A percentile compares a stretch with the other conserved stretches of the same genome.
These are phyloP conservation scores for Posidonia australis DNA, from an alignment of 106 monocot species.

Conservation along the genomic window DNA sequence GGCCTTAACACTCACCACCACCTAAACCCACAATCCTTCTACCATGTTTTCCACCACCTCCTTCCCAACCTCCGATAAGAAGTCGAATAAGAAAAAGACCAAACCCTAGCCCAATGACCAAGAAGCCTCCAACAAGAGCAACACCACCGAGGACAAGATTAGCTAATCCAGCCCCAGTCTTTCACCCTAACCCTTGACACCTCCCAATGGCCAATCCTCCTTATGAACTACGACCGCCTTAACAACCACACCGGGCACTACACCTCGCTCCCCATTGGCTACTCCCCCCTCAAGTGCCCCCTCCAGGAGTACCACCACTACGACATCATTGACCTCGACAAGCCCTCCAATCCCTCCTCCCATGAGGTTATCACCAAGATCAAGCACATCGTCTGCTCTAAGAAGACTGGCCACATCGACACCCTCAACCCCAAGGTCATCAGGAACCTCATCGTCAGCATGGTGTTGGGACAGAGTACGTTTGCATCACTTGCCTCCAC, in stretches of 20 bases:
- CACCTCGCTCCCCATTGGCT: conserved; percentile 75
- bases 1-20: not conserved
- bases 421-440: conserved; percentile 96
- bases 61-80: conserved; percentile 7
- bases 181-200: conserved; percentile 55
- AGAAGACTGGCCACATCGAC: conserved; percentile 90
- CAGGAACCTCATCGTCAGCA: conserved; percentile 95
- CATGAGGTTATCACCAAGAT: conserved; percentile 97
- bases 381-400: conserved; percentile 65
- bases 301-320: conserved; percentile 57
- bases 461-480: conserved; percentile 95
- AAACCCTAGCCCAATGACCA: not conserved
- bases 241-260: conserved; percentile 96
- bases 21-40: not conserved
- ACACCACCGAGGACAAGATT: conserved; percentile 12
- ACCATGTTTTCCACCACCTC: conserved; percentile 16
- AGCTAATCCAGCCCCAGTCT: conserved; percentile 67
- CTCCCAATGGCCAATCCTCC: conserved; percentile 72
- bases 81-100: conserved; percentile 2
- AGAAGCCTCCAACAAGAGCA: not conserved
- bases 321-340: conserved; percentile 90
- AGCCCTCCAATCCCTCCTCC: conserved; percentile 86
- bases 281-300: conserved; percentile 80
- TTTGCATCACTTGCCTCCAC: conserved; percentile 69
- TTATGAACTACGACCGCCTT: conserved; percentile 84